Base-by-base conservation (phyloP, 345 rosid genomes). In the Arabis alpina region DNA sequence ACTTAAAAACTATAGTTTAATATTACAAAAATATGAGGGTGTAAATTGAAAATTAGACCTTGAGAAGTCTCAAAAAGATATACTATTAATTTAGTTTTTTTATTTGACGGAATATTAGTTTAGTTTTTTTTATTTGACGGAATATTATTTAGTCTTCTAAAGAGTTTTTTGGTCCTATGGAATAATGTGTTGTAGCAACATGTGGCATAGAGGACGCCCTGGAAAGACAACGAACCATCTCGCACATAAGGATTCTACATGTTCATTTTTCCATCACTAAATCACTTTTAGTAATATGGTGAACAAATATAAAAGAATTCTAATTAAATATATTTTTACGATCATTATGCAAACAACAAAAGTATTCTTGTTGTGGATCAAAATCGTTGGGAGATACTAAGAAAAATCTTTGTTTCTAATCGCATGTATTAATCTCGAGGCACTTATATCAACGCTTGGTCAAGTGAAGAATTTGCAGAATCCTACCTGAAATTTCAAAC, bases 131-230 rank as follows among this genome's bases (percentile, higher is more conserved):
- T 32, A 13, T 41, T 1, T 14, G 27, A 47, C 11, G 12, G 45
- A 23, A 64, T 36, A 34, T 47, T 4, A 49, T 34, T 34, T 32
- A 48, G 42, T 54, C 8, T 15, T 66, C 1, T 2, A 41, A 42
- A 54, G 30, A 54, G 14, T 13, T 8, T 68, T 68, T 12, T 54
- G 40, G 12, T 23, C 14, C 8, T 9, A 8, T 1, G 28, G 61
- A 42, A 54, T 54, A 54, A 40, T 43, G 16, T 44, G 34, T 15
- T 3, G 36, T 13, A 50, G 48, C 45, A 50, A 37, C 69, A 39
- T 66, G 71, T 66, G 71, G 71, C 60, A 66, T 28, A 54, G 52
- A 41, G 27, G 27, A 28, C 2, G 19, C 14, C 6, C 43, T 16
- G 25, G 13, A 54, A 53, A 54, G 62, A 43, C 61, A 54, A 28